These are phyloP conservation scores for Trichoderma sp. DNA, from an alignment of 2,329 filamentous ascomycete genomes.

Conservation along the genomic window DNA sequence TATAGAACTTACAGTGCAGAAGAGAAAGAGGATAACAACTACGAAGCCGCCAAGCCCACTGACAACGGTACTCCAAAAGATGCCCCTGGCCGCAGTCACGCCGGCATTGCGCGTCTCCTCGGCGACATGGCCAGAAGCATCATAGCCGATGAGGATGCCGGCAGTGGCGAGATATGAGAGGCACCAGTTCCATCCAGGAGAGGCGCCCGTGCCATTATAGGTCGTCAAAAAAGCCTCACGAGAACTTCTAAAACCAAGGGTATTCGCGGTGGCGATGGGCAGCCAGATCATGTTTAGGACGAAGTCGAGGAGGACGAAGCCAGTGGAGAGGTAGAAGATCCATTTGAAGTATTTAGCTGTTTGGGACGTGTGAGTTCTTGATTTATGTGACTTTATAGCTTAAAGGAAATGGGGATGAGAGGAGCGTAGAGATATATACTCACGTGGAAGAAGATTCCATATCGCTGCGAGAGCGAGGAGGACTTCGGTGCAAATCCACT, in stretches of 20 bases:
- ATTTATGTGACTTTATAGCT: neutral
- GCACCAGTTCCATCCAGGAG: conserved; percentile 61
- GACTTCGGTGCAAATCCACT: conserved; percentile 57
- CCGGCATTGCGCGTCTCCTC: conserved; percentile 60
- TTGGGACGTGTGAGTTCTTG: conserved; percentile 10
- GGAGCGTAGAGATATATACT: conserved; percentile 22
- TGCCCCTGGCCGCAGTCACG: conserved; percentile 54
- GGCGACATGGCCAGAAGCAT: conserved; percentile 59
- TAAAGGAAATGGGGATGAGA: neutral
- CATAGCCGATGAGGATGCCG: conserved; percentile 59
- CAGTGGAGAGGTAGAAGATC: conserved; percentile 50
- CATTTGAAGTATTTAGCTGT: conserved; percentile 44
- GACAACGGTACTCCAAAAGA: conserved; percentile 58
- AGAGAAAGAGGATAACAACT: conserved; percentile 57
- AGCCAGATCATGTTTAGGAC: conserved; percentile 60
- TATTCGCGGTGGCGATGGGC: conserved; percentile 54
- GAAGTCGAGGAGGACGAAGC: conserved; percentile 55
- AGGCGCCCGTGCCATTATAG: conserved; percentile 55
- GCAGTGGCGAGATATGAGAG: conserved; percentile 59
- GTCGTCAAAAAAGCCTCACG: no score
- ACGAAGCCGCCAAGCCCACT: conserved; percentile 55
- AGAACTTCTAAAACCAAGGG: conserved; percentile 60
- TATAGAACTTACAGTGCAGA: conserved; percentile 46
- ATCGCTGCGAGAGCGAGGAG: conserved; percentile 49
- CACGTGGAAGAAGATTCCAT: conserved; percentile 50